A percentile compares a stretch with the other conserved stretches of the same genome.
Evolutionary conservation across 148 eudicot species (phyloP).

Genomic region (Cornus controversa): DNA sequence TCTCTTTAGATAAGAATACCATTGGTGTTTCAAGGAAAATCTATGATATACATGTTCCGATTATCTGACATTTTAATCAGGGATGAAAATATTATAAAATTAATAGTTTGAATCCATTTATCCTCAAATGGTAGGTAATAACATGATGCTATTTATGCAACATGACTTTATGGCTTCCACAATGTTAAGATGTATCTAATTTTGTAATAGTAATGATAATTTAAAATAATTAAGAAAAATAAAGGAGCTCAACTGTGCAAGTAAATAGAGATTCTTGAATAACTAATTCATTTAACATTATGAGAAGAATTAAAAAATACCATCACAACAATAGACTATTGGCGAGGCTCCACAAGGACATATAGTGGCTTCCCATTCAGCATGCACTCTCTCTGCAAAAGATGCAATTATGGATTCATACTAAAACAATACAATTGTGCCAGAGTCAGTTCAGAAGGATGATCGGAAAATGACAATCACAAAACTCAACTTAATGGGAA

Average conservation of each 20-base stretch:
- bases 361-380: conserved; percentile 65
- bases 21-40: neutral
- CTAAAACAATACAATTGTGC: neutral
- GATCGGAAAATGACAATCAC: neutral
- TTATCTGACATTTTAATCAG: neutral
- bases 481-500: neutral
- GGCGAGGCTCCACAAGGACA: conserved; percentile 88
- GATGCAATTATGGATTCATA: neutral
- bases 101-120: no score
- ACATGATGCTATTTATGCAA: no score
- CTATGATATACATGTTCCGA: neutral
- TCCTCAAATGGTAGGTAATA: no score
- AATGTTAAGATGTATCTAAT: neutral
- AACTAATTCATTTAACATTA: neutral
- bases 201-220: neutral
- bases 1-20: neutral
- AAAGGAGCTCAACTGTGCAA: neutral
- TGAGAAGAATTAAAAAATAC: conserved; percentile 6
- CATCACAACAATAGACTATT: conserved; percentile 28
- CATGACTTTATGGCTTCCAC: neutral
- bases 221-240: neutral
- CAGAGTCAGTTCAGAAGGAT: neutral
- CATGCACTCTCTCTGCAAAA: conserved; percentile 56
- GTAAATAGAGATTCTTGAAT: neutral
- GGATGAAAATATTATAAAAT: neutral